phyloP scores from a whole-genome alignment of 371 early-diverging fungal species.

The Saksenaea vasiformis region DNA sequence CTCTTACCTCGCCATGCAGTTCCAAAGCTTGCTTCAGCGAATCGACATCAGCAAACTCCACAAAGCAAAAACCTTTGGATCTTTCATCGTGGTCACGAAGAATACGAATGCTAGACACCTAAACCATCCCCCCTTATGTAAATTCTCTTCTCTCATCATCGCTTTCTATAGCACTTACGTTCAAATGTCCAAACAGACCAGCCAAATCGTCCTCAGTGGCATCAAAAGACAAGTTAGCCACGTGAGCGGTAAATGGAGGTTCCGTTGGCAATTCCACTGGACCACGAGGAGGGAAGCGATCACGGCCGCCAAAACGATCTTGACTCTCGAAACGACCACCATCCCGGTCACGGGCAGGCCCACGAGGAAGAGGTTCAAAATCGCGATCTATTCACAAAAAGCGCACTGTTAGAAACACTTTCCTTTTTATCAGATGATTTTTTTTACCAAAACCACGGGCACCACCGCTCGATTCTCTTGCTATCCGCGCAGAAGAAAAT shows the following conservation, averaged over 20 bases:
- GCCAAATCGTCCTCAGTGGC: constrained; percentile 74
- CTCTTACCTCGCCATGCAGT: constrained; percentile 54
- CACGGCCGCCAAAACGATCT: constrained; percentile 23
- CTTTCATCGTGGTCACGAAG: constrained; percentile 74
- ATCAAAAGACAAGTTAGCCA: constrained; percentile 90
- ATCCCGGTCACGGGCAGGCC: constrained; percentile 24
- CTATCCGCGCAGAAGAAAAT: neutral
- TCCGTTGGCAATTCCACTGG: constrained; percentile 78
- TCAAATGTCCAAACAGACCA: constrained; percentile 68
- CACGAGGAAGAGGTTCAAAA: constrained; percentile 17
- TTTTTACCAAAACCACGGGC: constrained; percentile 17
- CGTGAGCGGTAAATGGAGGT: constrained; percentile 87
- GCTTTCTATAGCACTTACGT: constrained; percentile 41
- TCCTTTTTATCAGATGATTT: too few relatives aligned
- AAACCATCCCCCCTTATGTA: neutral
- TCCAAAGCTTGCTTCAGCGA: constrained; percentile 81
- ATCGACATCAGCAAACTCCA: constrained; percentile 87
- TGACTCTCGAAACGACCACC: constrained; percentile 46
- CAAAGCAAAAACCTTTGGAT: constrained; percentile 93
- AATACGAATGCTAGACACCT: constrained; percentile 68
- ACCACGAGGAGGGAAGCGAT: constrained; percentile 42
- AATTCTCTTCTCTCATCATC: neutral
- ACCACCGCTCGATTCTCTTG: constrained; percentile 23
- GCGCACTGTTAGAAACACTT: neutral
- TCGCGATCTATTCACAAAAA: constrained; percentile 9